Conservation (phyloP, 192 early-diverging fungal genomes). For the Tieghemiomyces parasiticus region DNA sequence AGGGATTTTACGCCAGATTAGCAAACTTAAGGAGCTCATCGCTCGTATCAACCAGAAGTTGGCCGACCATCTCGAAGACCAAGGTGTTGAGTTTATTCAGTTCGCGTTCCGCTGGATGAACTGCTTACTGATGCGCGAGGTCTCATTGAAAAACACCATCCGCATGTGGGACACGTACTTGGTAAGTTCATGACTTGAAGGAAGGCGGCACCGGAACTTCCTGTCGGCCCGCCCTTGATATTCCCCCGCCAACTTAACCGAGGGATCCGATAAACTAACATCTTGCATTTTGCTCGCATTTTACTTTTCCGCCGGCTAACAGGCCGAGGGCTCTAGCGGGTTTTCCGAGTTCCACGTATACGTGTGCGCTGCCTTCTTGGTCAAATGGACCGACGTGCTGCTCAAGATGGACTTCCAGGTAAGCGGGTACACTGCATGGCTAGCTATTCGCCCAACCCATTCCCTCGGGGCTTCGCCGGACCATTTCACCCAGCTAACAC, state of each 20-base stretch:
- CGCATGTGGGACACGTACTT: constrained; percentile 99
- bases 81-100: constrained; percentile 95
- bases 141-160: constrained; percentile 71
- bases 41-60: constrained; percentile 74
- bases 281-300: too few relatives aligned
- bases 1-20: constrained; percentile 86
- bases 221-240: too few relatives aligned
- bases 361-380: constrained; percentile 94
- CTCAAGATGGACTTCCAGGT: constrained; percentile 81
- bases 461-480: constrained; percentile 2
- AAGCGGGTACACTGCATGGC: constrained; percentile 12
- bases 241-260: too few relatives aligned
- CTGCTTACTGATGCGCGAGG: constrained; percentile 93
- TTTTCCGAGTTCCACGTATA: constrained; percentile 98
- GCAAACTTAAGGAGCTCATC: constrained; percentile 78
- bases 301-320: too few relatives aligned
- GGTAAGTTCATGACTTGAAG: too few relatives aligned
- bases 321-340: constrained; percentile 74
- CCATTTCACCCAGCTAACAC: too few relatives aligned
- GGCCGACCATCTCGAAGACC: constrained; percentile 61
- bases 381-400: constrained; percentile 84
- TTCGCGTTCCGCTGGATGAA: constrained; percentile 99
- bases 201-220: too few relatives aligned
- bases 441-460: neutral
- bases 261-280: too few relatives aligned